These are phyloP conservation scores for Exophiala xenobiotica DNA, from an alignment of 2,329 filamentous ascomycete genomes.

Conservation along the genomic window DNA sequence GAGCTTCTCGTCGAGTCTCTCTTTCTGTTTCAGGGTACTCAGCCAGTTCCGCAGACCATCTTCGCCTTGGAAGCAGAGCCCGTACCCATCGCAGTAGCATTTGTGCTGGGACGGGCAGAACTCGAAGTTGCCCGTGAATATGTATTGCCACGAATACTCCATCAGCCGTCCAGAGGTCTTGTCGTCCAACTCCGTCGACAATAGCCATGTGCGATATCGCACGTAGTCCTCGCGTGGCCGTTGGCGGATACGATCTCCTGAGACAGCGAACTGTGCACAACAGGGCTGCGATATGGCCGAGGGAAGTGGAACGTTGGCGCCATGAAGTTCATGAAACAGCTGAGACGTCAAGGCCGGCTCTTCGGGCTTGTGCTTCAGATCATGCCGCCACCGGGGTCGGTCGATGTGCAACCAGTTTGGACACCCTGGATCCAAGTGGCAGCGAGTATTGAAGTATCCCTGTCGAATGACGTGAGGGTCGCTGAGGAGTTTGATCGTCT, in stretches of 20 bases:
- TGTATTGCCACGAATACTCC: slow-evolving; percentile 64
- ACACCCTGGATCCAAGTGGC: slow-evolving; percentile 58
- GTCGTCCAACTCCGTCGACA: slow-evolving; percentile 56
- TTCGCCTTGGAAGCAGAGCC: slow-evolving; percentile 58
- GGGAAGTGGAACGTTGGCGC: slow-evolving; percentile 38
- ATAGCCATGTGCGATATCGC: slow-evolving; percentile 60
- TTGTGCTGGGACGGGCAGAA: slow-evolving; percentile 51
- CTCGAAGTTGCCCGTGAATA: slow-evolving; percentile 54
- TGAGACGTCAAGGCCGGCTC: slow-evolving; percentile 46
- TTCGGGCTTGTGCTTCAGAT: slow-evolving; percentile 47
- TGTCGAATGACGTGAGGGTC: slow-evolving; percentile 51
- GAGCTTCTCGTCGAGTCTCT: slow-evolving; percentile 44
- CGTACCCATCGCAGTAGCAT: slow-evolving; percentile 65
- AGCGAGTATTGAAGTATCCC: slow-evolving; percentile 62
- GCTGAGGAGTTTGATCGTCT: slow-evolving; percentile 53
- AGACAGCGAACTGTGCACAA: slow-evolving; percentile 64
- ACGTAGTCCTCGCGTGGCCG: slow-evolving; percentile 57
- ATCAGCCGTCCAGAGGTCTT: slow-evolving; percentile 59
- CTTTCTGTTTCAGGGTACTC: slow-evolving; percentile 43
- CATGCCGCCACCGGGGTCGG: slow-evolving; percentile 38
- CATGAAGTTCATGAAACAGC: slow-evolving; percentile 45
- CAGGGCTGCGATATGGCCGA: slow-evolving; percentile 59
- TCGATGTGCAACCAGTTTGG: slow-evolving; percentile 56
- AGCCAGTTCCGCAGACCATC: slow-evolving; percentile 50
- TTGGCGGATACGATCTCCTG: slow-evolving; percentile 56